A percentile compares a stretch with the other conserved stretches of the same genome.
Conservation (phyloP, 345 rosid species). For the Eucalyptus melliodora region DNA sequence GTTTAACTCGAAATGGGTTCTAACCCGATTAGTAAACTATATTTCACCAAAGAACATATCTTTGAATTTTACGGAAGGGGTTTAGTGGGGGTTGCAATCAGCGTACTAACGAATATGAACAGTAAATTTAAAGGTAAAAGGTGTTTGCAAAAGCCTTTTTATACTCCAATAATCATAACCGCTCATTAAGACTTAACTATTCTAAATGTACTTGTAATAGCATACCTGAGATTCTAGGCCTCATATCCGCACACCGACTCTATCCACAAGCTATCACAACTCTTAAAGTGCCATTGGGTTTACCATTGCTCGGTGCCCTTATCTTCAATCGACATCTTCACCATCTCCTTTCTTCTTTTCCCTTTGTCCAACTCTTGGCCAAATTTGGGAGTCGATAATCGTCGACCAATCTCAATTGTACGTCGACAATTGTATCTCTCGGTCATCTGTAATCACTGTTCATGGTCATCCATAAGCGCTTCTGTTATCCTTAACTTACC, state of each 20-base stretch:
- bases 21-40: no score
- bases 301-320: not conserved
- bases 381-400: not conserved
- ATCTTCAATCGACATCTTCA: not conserved
- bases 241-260: no score
- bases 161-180: not conserved
- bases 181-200: not conserved
- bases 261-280: not conserved
- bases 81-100: no score
- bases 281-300: not conserved
- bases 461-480: not conserved
- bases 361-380: not conserved
- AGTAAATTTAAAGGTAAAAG: no score
- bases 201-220: no score
- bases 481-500: not conserved
- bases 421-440: not conserved
- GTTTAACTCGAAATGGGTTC: no score
- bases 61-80: no score
- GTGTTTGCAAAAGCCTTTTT: not conserved
- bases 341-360: not conserved
- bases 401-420: rapidly evolving
- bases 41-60: no score
- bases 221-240: no score
- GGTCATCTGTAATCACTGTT: not conserved
- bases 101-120: no score